Base-by-base conservation (phyloP, 179 eudicot species). In the Sideroxylon spinosum region DNA sequence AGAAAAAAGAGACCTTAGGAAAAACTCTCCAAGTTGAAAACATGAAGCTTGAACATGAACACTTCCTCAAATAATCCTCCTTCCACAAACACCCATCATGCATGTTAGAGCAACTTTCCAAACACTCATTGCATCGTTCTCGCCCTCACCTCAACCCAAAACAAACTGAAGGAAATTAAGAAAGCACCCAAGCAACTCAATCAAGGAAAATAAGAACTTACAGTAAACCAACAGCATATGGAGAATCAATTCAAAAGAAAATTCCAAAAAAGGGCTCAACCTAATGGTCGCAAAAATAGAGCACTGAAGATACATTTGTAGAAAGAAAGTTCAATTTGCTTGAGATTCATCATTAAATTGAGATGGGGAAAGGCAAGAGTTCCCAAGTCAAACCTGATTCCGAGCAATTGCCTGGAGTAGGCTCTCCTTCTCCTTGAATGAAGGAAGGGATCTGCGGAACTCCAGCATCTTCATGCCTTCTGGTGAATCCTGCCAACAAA, bases 341-440 rank as follows among this genome's bases (percentile, higher is more conserved):
- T 28, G 9, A 76, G 37, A 26, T 17, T 14, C 56, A 28, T 61
- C 7, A 26, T 12, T 65, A 62, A 65, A 64, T 20, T 22, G 2
- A 23, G 69, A 23, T 46, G 63, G 55, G 44, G 57, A 56, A 79
- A 4, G 76, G 48, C 53, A 49, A 48, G 60, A 75, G 23, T 56
- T 78, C 67, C 67, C 52, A 56, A 55, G 70, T 4, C 68, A 73
- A 73, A 95, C 99, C 98, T 95, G 98, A 87, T 94, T 95, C 48
- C 82, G 85, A 5, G 98, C 99, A 86, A 95, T 95, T 82, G 97
- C 93, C 90, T 92, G 93, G 68, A 95, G 98, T 74, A 95, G 86
- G 86, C 93, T 91, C 81, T 94, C 98, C 86, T 96, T 96, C 90
- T 94, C 98, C 79, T 74, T 89, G 81, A 84, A 96, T 80, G 99